Conservation (phyloP, 2,329 filamentous ascomycete species). For the Diplodia seriata region DNA sequence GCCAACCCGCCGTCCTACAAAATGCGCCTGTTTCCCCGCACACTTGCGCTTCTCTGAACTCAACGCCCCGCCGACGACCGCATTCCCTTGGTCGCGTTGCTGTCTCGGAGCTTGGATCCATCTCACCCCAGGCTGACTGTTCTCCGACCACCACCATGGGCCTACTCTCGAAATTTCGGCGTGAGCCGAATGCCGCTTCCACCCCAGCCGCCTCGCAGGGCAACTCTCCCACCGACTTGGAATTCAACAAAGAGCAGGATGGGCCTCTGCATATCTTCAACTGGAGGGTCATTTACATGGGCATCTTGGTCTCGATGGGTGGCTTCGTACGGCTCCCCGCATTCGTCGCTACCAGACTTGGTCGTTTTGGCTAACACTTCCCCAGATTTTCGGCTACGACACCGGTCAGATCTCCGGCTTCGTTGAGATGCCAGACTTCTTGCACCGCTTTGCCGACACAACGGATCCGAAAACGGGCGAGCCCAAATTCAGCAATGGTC, state of each 20-base stretch:
- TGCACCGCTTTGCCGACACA: constrained; percentile 41
- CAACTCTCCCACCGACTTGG: constrained; percentile 11
- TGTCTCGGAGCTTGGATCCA: background rate
- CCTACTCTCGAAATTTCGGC: constrained; percentile 14
- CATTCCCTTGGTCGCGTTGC: background rate
- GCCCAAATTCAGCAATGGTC: constrained; percentile 42
- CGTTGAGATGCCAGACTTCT: constrained; percentile 47
- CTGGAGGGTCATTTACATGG: constrained; percentile 39
- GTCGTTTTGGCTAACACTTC: background rate
- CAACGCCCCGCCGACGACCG: background rate
- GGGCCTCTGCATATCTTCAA: constrained; percentile 23
- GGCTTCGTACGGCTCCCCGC: constrained; percentile 37
- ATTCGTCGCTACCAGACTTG: background rate
- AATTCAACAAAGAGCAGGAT: constrained; percentile 12
- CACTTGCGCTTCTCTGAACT: background rate
- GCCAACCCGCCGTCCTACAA: background rate
- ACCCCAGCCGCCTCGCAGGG: background rate
- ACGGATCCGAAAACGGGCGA: constrained; percentile 37
- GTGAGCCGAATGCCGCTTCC: constrained; percentile 18
- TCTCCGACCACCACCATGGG: constrained; percentile 3
- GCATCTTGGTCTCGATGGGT: constrained; percentile 45
- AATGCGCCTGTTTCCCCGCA: background rate
- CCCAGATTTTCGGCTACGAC: constrained; percentile 45
- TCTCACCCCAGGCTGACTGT: background rate
- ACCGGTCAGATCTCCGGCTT: constrained; percentile 42